Evolutionary conservation across 2,329 filamentous ascomycete genomes (phyloP), one percentile per base, ranked within the genome.

Genomic region (Colletotrichum cereale): DNA sequence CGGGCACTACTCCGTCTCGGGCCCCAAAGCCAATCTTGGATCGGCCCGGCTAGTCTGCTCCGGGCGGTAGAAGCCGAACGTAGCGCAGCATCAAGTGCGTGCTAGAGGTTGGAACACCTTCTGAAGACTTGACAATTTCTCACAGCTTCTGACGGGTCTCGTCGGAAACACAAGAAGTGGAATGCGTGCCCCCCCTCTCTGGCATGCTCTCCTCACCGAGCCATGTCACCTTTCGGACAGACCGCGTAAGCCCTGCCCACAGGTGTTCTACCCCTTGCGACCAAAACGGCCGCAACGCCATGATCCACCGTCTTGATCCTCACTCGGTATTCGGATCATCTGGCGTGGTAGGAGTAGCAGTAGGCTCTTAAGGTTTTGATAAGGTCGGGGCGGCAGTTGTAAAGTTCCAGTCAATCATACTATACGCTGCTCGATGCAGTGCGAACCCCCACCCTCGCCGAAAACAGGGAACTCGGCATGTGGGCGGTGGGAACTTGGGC

Each of bases 261-360:
- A n/a, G n/a, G n/a, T n/a, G 57, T 48, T 26, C n/a, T 11, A 16
- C 26, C 52, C 61, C 52, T 52, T 6, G 40, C 40, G 52, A 24
- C n/a, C 29, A n/a, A n/a, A 38, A 34, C 40, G 29, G 8, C 3
- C 18, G 36, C 34, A 36, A 16, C 42, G n/a, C 36, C 53, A 24
- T 44, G 0, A 6, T 21, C 55, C 62, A 38, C 44, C 38, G 38
- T 24, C 16, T 10, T 7, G 1, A 4, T 16, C 16, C 16, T 24
- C 12, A 4, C 12, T 31, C 44, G 47, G 38, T 14, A 21, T 34
- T 38, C 24, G 21, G 38, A 47, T 61, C 62, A 55, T 56, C 40
- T 50, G 67, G 48, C 55, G 67, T 67, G 62, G 47, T 14, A n/a
- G 8, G 24, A 31, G 47, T 31, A 14, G 6, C n/a, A 40, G 34